A percentile compares a stretch with the other conserved stretches of the same genome.
phyloP scores from a whole-genome alignment of 805 yeast genomes.

The Saccharomycopsis selenospora region DNA sequence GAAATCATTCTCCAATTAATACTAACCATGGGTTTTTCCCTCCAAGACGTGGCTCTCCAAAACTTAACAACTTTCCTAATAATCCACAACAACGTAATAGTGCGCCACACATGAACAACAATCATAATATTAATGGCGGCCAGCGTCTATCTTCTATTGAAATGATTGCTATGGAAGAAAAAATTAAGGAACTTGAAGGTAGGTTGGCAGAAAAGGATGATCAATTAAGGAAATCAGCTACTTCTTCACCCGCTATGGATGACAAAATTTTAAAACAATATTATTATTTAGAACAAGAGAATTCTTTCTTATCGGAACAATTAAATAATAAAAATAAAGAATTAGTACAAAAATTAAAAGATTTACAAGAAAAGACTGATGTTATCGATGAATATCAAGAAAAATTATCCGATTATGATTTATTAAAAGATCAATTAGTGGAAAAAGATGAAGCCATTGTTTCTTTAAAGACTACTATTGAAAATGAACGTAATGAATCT shows the following conservation, averaged over 20 bases:
- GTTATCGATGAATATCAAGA: conserved; percentile 11
- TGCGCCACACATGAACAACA: background rate
- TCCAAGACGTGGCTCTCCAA: conserved; percentile 1
- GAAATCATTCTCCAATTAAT: background rate
- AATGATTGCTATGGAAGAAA: conserved; percentile 20
- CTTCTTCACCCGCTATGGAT: conserved; percentile 9
- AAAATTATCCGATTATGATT: background rate
- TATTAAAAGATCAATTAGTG: background rate
- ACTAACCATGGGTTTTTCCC: conserved; percentile 14
- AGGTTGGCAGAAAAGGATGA: conserved; percentile 14
- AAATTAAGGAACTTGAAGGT: conserved; percentile 15
- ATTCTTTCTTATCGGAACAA: conserved; percentile 12
- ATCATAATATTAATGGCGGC: background rate
- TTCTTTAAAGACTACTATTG: background rate
- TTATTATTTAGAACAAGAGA: conserved; percentile 18
- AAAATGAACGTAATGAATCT: background rate
- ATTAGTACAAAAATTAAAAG: conserved; percentile 14
- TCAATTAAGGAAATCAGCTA: conserved; percentile 10
- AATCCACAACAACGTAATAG: background rate
- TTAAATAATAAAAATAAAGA: conserved; percentile 17
- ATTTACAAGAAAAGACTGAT: conserved; percentile 19
- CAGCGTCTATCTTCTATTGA: conserved; percentile 13
- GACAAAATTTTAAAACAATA: conserved; percentile 16
- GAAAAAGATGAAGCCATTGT: background rate
- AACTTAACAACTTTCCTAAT: background rate